A percentile compares a stretch with the other conserved stretches of the same genome.
Evolutionary conservation across 352 stramenopile species (phyloP).

Genomic region (Pythium utonaiense): DNA sequence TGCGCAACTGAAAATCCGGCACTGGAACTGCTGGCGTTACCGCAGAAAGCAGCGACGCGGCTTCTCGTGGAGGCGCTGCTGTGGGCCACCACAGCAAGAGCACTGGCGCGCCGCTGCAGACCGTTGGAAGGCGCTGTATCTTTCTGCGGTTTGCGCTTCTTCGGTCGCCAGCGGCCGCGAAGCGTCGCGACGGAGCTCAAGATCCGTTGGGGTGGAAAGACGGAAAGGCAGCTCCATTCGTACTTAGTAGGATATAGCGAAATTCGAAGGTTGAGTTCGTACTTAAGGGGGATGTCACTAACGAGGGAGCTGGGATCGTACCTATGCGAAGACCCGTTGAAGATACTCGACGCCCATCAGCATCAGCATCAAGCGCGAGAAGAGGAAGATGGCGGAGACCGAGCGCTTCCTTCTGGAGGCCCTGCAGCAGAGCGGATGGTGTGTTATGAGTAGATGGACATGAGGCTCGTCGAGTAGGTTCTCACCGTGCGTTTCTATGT

Average conservation of each 20-base stretch:
- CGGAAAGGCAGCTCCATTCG: no score
- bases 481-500: slow-evolving; percentile 1
- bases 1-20: slow-evolving; percentile 8
- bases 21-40: slow-evolving; percentile 30
- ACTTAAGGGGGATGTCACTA: slow-evolving; percentile 6
- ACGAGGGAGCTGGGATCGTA: slow-evolving; percentile 1
- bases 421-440: slow-evolving; percentile 26
- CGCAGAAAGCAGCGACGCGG: background rate
- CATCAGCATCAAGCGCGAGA: no score
- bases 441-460: background rate
- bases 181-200: background rate
- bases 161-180: background rate
- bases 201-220: no score
- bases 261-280: slow-evolving; percentile 5
- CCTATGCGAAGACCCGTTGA: slow-evolving; percentile 14
- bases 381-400: slow-evolving; percentile 20
- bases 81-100: no score
- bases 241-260: background rate
- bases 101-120: no score
- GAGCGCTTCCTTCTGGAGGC: slow-evolving; percentile 26
- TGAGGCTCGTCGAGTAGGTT: background rate
- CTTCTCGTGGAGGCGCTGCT: background rate
- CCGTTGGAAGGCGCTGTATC: background rate
- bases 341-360: no score
- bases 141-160: slow-evolving; percentile 1